Conservation (phyloP, 176 grass and related monocot genomes). For the Poa annua region DNA sequence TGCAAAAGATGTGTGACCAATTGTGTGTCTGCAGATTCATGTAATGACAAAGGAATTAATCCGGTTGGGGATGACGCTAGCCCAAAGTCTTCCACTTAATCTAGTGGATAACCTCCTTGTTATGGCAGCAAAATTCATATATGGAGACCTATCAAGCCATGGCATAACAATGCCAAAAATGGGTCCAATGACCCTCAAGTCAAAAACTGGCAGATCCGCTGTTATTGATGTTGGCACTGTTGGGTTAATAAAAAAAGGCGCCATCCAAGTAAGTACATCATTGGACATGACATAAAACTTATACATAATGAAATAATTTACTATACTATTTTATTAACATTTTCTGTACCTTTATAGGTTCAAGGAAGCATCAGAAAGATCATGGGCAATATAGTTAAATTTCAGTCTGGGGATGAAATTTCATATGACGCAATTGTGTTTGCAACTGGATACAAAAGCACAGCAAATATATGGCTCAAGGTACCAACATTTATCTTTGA, state of each 20-base stretch:
- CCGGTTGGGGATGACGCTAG: not conserved
- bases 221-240: not conserved
- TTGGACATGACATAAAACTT: not conserved
- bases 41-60: not conserved
- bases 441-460: slow-evolving; percentile 55
- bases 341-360: not conserved
- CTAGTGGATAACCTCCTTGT: not conserved
- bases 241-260: not conserved
- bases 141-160: not conserved
- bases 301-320: not conserved
- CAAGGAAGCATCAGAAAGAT: slow-evolving; percentile 19
- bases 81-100: not conserved
- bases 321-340: not conserved
- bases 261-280: not conserved
- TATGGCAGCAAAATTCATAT: not conserved
- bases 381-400: slow-evolving; percentile 29
- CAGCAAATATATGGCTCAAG: slow-evolving; percentile 48
- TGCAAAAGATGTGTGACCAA: not conserved
- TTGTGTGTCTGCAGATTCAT: not conserved
- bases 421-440: slow-evolving; percentile 21
- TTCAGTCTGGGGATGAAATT: not conserved
- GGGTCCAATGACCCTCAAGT: not conserved
- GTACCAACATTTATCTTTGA: slow-evolving; percentile 11
- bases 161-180: not conserved
- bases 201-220: not conserved